Base-by-base conservation (phyloP, 306 rosid species). In the Parietaria judaica region DNA sequence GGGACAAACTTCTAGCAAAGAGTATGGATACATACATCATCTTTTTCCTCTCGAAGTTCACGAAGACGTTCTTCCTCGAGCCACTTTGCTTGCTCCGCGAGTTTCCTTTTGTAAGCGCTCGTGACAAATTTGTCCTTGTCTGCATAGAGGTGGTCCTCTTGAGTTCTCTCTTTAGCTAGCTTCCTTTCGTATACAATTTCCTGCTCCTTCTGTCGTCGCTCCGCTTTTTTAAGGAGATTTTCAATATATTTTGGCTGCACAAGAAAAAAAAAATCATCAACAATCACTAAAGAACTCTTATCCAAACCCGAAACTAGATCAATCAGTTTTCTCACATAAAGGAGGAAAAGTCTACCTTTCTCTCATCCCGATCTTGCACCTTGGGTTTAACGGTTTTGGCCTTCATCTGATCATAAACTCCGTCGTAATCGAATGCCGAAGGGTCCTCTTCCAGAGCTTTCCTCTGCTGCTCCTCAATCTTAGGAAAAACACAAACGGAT, bases 381-480 rank as follows among this genome's bases (percentile, higher is more conserved):
- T 64, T 49, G 55, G 96, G 95, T 56, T 72, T 88, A 11, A 79
- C 49, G 16, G 65, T 75, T 73, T 84, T 82, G 58, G 76, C 75
- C 74, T 92, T 92, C 99, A 82, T 86, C 61, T 86, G 77, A 53
- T 84, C 99, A 69, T 88, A 88, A 60, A 92, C 89, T 68, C 85
- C 87, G 54, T 92, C 99, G 64, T 92, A 92, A 73, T 86, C 84
- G 56, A 92, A 88, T 39, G 84, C 62, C 0, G 86, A 73, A 0
- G 95, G 96, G 60, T 92, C 99, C 76, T 88, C 95, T 73, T 82
- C 81, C 67, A 92, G 74, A 11, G 96, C 94, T 75, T 86, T 88
- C 78, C 75, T 84, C 60, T 84, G 86, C 80, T 80, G 95, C 70
- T 84, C 88, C 81, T 92, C 99, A 46, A 79, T 88, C 90, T 84